Conservation (phyloP, 176 grass and related monocot species). For the bread wheat (Triticum aestivum) region DNA sequence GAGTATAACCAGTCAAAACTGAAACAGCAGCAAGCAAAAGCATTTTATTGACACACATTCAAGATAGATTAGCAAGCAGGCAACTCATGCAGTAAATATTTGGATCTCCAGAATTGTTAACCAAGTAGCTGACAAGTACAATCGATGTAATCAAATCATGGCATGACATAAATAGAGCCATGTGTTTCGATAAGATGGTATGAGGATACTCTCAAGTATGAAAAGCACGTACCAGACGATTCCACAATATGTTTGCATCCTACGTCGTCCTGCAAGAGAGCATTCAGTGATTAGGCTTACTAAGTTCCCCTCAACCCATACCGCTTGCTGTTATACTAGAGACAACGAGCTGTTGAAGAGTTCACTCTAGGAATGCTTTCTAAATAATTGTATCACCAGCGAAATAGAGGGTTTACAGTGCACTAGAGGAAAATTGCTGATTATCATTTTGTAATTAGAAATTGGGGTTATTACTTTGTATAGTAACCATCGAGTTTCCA, state of each 20-base stretch:
- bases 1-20: not conserved
- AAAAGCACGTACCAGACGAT: slow-evolving; percentile 50
- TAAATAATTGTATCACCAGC: too few species aligned
- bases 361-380: not conserved
- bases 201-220: not conserved
- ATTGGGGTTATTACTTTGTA: too few species aligned
- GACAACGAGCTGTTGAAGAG: not conserved
- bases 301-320: not conserved
- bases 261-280: slow-evolving; percentile 38
- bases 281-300: not conserved
- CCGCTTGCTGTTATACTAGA: not conserved
- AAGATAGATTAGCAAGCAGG: not conserved
- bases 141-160: not conserved
- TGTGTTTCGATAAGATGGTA: not conserved
- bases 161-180: not conserved
- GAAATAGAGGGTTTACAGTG: too few species aligned
- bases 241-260: slow-evolving; percentile 19
- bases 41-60: not conserved
- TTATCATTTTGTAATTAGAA: too few species aligned
- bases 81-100: not conserved
- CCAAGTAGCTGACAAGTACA: not conserved
- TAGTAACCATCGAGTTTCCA: not conserved
- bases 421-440: too few species aligned
- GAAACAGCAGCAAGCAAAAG: not conserved
- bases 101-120: not conserved